Evolutionary conservation across 345 rosid species (phyloP).

Genomic region (Eucalyptus regnans): DNA sequence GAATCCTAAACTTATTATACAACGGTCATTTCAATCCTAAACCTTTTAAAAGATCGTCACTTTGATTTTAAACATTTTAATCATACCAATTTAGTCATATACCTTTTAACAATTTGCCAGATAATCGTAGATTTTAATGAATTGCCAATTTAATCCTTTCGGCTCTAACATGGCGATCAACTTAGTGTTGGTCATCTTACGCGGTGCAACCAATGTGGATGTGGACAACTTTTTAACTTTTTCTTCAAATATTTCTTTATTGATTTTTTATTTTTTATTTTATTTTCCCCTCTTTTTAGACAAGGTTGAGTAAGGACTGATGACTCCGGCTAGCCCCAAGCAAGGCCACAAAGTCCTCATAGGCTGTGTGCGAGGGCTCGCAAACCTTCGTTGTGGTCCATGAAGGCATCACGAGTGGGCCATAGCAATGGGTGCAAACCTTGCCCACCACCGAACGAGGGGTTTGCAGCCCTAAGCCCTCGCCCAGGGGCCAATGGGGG

Average conservation of each 20-base stretch:
- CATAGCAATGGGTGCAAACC: neutral
- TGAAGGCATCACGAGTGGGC: rapidly evolving
- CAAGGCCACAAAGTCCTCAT: neutral
- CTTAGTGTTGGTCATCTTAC: neutral
- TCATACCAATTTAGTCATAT: neutral
- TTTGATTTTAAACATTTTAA: no score
- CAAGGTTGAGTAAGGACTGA: rapidly evolving
- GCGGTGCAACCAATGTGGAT: rapidly evolving
- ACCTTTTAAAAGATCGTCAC: neutral
- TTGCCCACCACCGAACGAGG: rapidly evolving
- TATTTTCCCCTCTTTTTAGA: neutral
- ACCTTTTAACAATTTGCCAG: neutral
- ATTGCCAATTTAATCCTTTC: no score
- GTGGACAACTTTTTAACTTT: no score
- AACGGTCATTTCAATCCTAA: rapidly evolving
- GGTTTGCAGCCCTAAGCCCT: neutral
- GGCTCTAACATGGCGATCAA: rapidly evolving
- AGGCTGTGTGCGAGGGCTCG: neutral
- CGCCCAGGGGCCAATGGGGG: rapidly evolving
- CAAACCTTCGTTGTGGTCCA: rapidly evolving
- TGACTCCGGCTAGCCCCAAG: rapidly evolving
- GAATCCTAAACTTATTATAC: no score
- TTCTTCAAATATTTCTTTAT: no score
- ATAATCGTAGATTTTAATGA: no score
- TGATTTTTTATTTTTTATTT: no score